Base-by-base conservation (phyloP, 768 basidiomycete species). In the Naganishia vaughanmartiniae region DNA sequence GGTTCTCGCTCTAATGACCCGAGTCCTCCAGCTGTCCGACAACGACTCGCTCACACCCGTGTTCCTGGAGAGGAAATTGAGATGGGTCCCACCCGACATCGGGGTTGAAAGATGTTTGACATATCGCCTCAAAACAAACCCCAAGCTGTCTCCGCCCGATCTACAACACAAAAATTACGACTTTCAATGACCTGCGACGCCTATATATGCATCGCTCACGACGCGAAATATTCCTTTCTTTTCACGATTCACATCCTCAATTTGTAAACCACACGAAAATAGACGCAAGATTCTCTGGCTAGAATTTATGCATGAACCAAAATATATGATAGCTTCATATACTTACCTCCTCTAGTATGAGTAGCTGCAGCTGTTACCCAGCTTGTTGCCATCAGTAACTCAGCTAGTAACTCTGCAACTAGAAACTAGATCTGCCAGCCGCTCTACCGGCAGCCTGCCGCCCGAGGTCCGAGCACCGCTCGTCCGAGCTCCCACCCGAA, bases 21-120 rank as follows among this genome's bases (percentile, higher is more conserved):
- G 24, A 34, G 46, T 31, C 54, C 69, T 26, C 46, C 51, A 11
- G 51, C 57, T 17, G 26, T 67, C n/a, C 45, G 72, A 19, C 54
- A 65, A 33, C 55, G 74, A 36, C 36, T 54, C 53, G 17, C 51
- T 28, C 69, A 68, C 34, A 46, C 66, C 15, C 65, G 67, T 12
- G 65, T 70, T 9, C 60, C 71, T 6, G 76, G 73, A 1, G 76
- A 76, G 30, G 54, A 70, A 17, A 72, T 77, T 39, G 78, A 77
- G 54, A 79, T 79, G 76, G 73, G 72, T 14, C 71, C 74, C 10
- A 60, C 67, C 2, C 67, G 67, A 68, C 67, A n/a, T 24, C 53
- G 67, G 28, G 46, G 17, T 46, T 66, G 33, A 55, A 30, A 54
- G 42, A 42, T 42, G 17, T 42, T 42, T 42, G 48, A 51, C 7